These are phyloP conservation scores for Syzygium syzygioides DNA, from an alignment of 441 rosid genomes.

Conservation along the genomic window DNA sequence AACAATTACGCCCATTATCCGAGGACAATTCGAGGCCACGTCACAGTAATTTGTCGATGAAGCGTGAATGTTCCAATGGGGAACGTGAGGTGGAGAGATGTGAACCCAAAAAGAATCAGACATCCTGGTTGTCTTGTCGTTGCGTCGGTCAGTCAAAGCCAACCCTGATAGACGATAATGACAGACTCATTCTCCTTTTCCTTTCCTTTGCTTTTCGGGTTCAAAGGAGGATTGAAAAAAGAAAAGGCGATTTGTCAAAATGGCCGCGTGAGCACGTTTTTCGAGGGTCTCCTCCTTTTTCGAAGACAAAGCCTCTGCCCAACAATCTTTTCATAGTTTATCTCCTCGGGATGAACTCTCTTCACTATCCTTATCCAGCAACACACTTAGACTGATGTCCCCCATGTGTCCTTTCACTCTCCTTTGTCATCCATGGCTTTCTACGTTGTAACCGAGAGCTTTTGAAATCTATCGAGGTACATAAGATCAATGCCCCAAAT, in stretches of 20 bases:
- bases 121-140: neutral
- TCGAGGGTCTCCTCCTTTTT: neutral
- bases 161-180: neutral
- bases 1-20: neutral
- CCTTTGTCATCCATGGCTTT: accelerated
- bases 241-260: neutral
- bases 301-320: neutral
- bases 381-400: neutral
- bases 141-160: neutral
- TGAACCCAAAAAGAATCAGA: neutral
- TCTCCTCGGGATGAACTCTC: neutral
- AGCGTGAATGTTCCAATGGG: neutral
- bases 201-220: neutral
- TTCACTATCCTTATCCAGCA: neutral
- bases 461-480: neutral
- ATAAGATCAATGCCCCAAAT: neutral
- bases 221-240: neutral
- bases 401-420: neutral
- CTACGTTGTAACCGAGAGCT: neutral
- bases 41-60: neutral
- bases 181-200: neutral
- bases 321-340: neutral
- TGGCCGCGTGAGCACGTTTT: neutral
- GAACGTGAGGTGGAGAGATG: neutral
- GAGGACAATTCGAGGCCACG: neutral